Base-by-base conservation (phyloP, 306 rosid species). In the Herpetospermum pedunculosum region DNA sequence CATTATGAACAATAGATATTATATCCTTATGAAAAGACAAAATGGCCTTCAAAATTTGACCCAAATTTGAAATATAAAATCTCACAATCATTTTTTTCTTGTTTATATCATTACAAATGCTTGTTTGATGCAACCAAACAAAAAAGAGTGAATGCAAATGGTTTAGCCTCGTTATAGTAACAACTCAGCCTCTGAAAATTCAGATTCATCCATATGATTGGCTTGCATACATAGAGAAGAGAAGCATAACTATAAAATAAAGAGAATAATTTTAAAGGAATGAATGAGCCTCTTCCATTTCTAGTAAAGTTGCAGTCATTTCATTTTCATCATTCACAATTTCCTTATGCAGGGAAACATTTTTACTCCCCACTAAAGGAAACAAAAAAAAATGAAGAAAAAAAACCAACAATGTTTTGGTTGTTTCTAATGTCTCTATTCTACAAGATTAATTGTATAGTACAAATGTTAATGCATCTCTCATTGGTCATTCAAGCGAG, bases 401-500 rank as follows among this genome's bases (percentile, higher is more conserved):
- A 65, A 19, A 67, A 67, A 35, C 21, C 29, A 18, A 38, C 16
- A 67, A 14, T 25, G 32, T 37, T 67, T n/a, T 67, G 11, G 40
- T 58, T 58, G 0, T 2, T 5, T 30, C 67, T 59, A 59, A 52
- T 59, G n/a, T 21, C 8, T 28, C 16, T 40, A 34, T 14, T 59
- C 67, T 28, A 29, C 41, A 59, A 30, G 40, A 19, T 35, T 40
- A 21, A 54, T 8, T 2, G 9, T 35, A 38, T 28, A 1, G n/a
- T 67, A 43, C 29, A 10, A 3, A 65, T 4, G 18, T 37, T 29
- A 6, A 1, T 68, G 54, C 14, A 10, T 40, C 50, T 41, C 46
- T 74, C 35, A 70, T 47, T 26, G 35, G 2, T 44, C 32, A 0
- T 55, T 77, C 65, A 79, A 77, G 70, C 19, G 14, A 64, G 80